Evolutionary conservation across 306 rosid species (phyloP), one percentile per base, ranked within the genome.

Genomic region (Prunus mira): DNA sequence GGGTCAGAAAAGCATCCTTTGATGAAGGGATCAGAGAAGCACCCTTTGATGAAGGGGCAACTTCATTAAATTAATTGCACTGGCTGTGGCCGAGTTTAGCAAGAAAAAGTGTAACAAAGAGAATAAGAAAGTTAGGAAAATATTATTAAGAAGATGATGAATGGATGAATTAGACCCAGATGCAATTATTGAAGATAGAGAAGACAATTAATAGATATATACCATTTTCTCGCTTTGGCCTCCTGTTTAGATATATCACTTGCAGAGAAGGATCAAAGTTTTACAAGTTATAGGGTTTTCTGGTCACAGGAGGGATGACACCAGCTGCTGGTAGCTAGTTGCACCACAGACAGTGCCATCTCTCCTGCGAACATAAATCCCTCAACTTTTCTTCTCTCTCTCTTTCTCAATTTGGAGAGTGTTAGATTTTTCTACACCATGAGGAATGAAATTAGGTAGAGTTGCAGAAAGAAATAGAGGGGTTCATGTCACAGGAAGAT

Each of bases 301-400:
- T 65, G 49, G 47, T 65, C 49, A 9, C 27, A 65, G 7, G 49
- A 34, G 49, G 17, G 25, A 65, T 65, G 49, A 3, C 69, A 65
- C 22, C 15, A 18, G 12, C 7, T 65, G 69, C 13, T 19, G 3
- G 13, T 6, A 32, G 17, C 14, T 47, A 10, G 43, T 3, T 34
- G 15, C 14, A 19, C 12, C 11, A 62, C 25, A 17, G 8, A 3
- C 8, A 19, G 69, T 69, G 58, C 18, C 73, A 49, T 69, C 58
- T 69, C 73, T 69, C 61, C 27, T 69, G 73, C 17, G 46, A 49
- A 4, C 20, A 69, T 49, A 69, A 69, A 69, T 69, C 60, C 25
- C 24, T 8, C 73, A 27, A 69, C 22, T 24, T 15, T 32, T 32
- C 49, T 65, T 65, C 14, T 10, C 56, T 51, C 8, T 6, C 27